A percentile compares a stretch with the other conserved stretches of the same genome.
phyloP scores from a whole-genome alignment of 1,284 basidiomycete species.

The Stygiomarasmius scandens region DNA sequence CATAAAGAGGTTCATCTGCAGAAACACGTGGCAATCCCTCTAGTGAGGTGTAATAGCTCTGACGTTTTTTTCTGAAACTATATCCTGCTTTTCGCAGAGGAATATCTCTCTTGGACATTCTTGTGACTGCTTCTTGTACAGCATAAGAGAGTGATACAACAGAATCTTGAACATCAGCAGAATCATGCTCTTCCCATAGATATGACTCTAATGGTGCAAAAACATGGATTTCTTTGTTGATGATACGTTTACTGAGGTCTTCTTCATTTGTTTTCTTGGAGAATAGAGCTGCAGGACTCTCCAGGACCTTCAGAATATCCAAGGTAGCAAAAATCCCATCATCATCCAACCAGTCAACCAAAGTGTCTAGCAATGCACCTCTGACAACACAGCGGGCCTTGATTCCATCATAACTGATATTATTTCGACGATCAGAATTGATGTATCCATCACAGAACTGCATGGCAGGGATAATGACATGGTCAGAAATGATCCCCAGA shows the following conservation, averaged over 20 bases:
- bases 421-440: neutral
- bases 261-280: neutral
- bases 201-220: neutral
- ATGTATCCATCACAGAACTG: neutral
- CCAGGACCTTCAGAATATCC: neutral
- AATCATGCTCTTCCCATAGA: neutral
- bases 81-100: too few species aligned
- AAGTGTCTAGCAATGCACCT: neutral
- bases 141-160: neutral
- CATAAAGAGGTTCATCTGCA: neutral
- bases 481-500: neutral
- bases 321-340: neutral
- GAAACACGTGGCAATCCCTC: neutral
- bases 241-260: neutral
- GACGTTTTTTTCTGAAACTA: too few species aligned
- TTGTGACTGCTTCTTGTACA: neutral
- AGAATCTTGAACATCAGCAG: neutral
- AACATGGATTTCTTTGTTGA: too few species aligned
- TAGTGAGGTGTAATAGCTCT: too few species aligned
- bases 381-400: neutral
- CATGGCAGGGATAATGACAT: neutral
- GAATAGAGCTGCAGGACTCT: neutral
- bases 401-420: neutral
- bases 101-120: neutral
- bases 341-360: conserved; percentile 2